Evolutionary conservation across 148 eudicot species (phyloP), one percentile per base, ranked within the genome.

Genomic region (Fagopyrum tataricum): DNA sequence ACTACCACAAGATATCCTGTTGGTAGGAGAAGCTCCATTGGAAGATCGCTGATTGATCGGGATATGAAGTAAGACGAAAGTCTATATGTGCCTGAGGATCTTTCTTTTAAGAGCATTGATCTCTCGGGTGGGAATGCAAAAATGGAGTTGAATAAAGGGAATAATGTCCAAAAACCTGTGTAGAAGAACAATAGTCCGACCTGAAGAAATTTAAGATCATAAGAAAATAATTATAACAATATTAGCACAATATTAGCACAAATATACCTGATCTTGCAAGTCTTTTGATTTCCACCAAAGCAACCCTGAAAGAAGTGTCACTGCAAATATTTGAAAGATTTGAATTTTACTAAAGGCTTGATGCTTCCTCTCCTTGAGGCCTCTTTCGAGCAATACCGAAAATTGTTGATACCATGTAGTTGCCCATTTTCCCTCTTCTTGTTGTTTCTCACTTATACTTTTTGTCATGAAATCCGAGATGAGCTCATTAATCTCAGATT

Each of bases 51-150:
- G 0, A 85, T 62, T 44, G 80, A 79, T 44, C 85, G 75, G 2
- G 98, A 81, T 75, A 91, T 56, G 85, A 84, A 91, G 46, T 85
- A 91, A 0, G 97, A 89, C 0, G 98, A 94, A 47, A 94, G 88
- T 43, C 90, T 79, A 44, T 94, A 94, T 88, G 85, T 94, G 6
- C 98, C 96, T 0, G 98, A 93, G 0, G 98, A 74, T 40, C 98
- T 67, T 78, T 93, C 98, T 44, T 93, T 91, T 23, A 79, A 75
- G 0, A 93, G 81, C 80, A 91, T 85, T 80, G 52, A 53, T 40
- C 97, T 67, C 58, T 91, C 97, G 59, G 85, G 90, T 2, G 97
- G 98, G 81, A 94, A 91, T 2, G 93, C 87, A 80, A 91, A 94
- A 40, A 94, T 83, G 2, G 97, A 90, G 42, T 87, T 78, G 73